A percentile compares a stretch with the other conserved stretches of the same genome.
These are phyloP conservation scores for Colletotrichum echinochloae DNA, from an alignment of 2,329 filamentous ascomycete species.

Conservation along the genomic window DNA sequence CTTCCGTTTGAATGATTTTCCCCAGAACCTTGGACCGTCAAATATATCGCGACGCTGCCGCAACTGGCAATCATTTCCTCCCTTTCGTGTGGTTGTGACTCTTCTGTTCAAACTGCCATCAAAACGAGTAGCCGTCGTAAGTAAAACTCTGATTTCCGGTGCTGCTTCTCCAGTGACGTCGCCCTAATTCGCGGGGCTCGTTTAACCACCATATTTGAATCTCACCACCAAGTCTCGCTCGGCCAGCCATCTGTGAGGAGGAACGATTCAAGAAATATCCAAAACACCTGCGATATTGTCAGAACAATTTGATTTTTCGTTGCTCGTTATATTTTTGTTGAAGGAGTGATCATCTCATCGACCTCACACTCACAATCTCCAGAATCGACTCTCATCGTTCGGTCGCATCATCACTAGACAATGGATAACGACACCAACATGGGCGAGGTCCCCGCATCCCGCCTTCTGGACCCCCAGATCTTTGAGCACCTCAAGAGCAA, in stretches of 20 bases:
- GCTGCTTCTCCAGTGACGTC: slow-evolving; percentile 13
- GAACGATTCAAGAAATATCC: background rate
- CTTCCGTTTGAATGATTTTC: slow-evolving; percentile 1
- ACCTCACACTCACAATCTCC: background rate
- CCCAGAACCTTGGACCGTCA: background rate
- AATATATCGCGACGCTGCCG: background rate
- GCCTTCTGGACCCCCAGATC: slow-evolving; percentile 78
- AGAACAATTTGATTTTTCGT: no score
- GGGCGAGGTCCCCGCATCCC: slow-evolving; percentile 42
- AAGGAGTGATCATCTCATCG: background rate
- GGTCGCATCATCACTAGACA: slow-evolving; percentile 14
- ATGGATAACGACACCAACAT: slow-evolving; percentile 43
- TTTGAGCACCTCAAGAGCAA: slow-evolving; percentile 89
- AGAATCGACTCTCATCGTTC: background rate
- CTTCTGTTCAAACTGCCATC: background rate
- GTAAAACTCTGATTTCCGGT: slow-evolving; percentile 33
- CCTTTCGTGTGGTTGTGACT: background rate
- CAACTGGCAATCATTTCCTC: background rate
- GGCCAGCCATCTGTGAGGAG: background rate
- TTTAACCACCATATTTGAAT: background rate
- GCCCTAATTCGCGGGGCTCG: slow-evolving; percentile 15
- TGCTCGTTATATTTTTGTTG: background rate
- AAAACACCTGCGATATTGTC: no score
- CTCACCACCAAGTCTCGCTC: background rate
- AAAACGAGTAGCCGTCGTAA: slow-evolving; percentile 5